A percentile compares a stretch with the other conserved stretches of the same genome.
These are phyloP conservation scores for Aspergillus sparsus DNA, from an alignment of 495 filamentous ascomycete genomes.

Conservation along the genomic window DNA sequence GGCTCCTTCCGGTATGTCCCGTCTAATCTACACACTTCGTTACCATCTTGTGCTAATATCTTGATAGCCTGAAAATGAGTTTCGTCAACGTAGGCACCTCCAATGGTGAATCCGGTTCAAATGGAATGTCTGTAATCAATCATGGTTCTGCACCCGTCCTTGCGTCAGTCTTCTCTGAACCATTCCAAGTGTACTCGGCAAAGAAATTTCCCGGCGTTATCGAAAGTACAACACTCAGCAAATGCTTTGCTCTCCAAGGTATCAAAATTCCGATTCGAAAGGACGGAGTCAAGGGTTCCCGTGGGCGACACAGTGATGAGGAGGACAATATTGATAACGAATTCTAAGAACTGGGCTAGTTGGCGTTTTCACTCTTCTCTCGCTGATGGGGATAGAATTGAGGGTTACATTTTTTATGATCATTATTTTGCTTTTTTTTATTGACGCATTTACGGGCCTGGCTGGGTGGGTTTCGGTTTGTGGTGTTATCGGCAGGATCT, in stretches of 20 bases:
- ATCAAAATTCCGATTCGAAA: slow-evolving; percentile 95
- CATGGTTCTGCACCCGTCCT: slow-evolving; percentile 80
- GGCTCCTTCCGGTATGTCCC: slow-evolving; percentile 77
- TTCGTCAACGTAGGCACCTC: slow-evolving; percentile 80
- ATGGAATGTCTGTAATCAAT: slow-evolving; percentile 60
- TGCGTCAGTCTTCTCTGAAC: slow-evolving; percentile 82
- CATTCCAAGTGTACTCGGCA: slow-evolving; percentile 91
- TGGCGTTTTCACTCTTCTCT: not conserved
- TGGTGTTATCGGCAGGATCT: slow-evolving; percentile 35
- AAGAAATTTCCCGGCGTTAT: slow-evolving; percentile 99
- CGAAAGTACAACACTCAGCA: slow-evolving; percentile 90
- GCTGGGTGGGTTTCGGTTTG: slow-evolving; percentile 25
- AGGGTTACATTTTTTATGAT: not conserved
- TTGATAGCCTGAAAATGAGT: slow-evolving; percentile 63
- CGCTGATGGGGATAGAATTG: not conserved
- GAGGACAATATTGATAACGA: slow-evolving; percentile 53
- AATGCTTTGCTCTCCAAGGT: slow-evolving; percentile 91
- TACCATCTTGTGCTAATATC: not conserved
- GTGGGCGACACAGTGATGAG: slow-evolving; percentile 62
- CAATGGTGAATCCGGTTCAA: slow-evolving; percentile 28
- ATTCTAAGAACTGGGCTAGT: slow-evolving; percentile 21
- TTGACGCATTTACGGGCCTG: slow-evolving; percentile 22
- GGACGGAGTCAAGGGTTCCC: slow-evolving; percentile 66
- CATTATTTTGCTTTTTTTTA: slow-evolving; percentile 14
- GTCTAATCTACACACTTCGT: not conserved